A percentile compares a stretch with the other conserved stretches of the same genome.
Conservation (phyloP, 306 rosid genomes). For the Trifolium fragiferum region DNA sequence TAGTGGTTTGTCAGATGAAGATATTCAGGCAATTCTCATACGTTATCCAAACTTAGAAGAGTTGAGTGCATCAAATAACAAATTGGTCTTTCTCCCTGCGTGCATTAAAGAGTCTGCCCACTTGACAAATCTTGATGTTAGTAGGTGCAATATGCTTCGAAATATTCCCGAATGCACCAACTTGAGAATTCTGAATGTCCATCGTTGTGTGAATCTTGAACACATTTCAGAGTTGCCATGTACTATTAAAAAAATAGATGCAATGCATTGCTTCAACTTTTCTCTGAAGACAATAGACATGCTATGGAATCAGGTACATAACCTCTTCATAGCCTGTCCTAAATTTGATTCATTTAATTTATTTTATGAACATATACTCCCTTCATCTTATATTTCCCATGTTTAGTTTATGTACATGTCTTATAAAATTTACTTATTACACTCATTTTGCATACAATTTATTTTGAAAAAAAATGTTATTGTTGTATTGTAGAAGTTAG, state of each 20-base stretch:
- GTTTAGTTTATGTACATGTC: no score
- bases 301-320: conserved; percentile 35
- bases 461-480: no score
- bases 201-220: not conserved
- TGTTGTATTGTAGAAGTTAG: no score
- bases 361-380: no score
- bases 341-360: not conserved
- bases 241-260: not conserved
- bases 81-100: conserved; percentile 23
- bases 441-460: no score
- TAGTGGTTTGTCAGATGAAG: conserved; percentile 25
- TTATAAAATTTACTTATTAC: no score
- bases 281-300: not conserved
- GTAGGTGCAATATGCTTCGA: not conserved
- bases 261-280: not conserved
- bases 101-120: conserved; percentile 29
- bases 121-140: conserved; percentile 4
- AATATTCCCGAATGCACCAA: not conserved
- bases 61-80: not conserved
- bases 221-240: conserved; percentile 30
- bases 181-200: not conserved
- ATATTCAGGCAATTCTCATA: not conserved
- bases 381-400: no score
- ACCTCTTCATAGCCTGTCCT: not conserved
- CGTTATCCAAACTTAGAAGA: not conserved